Evolutionary conservation across 306 rosid species (phyloP), one percentile per base, ranked within the genome.

Genomic region (Sicyos edulis): DNA sequence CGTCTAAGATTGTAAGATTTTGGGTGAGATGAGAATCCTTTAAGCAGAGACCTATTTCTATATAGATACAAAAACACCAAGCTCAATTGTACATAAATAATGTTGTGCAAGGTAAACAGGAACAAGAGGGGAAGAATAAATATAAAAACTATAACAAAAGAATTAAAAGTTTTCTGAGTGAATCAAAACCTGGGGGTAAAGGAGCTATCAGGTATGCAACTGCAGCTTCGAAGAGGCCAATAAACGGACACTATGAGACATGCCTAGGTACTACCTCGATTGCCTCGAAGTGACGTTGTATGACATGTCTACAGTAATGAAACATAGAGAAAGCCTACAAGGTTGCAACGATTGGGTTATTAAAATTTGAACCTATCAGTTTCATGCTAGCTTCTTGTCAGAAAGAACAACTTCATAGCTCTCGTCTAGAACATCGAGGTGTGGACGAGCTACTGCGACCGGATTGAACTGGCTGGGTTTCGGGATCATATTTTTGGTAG

Each of bases 371-470:
- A 62, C 22, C n/a, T 32, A 42, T 62, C 13, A 44, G 73, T 50
- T 13, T 52, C 47, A 17, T 3, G 37, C 21, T 75, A 67, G 72
- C 51, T 22, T 69, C 66, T 70, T 76, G 65, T 54, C 73, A 17
- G 53, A 47, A 20, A 17, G 53, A 47, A 20, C 77, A 50, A 57
- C 24, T 62, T 79, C 78, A 72, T 49, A 26, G 44, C 70, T 85
- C 88, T 78, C 86, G 63, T 80, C 86, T 85, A 16, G 81, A 57
- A 20, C 79, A 57, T 72, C 86, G 72, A 45, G 84, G 80, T 16
- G 82, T 80, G n/a, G 81, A 75, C 2, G 70, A 77, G 47, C 74
- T 14, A 9, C 65, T 24, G 73, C 69, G 74, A 34, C 77, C 74
- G 72, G 34, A 64, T 61, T 72, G 86, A 64, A 69, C 77, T 42